Conservation (phyloP, 2,329 filamentous ascomycete species). For the Colletotrichum godetiae region DNA sequence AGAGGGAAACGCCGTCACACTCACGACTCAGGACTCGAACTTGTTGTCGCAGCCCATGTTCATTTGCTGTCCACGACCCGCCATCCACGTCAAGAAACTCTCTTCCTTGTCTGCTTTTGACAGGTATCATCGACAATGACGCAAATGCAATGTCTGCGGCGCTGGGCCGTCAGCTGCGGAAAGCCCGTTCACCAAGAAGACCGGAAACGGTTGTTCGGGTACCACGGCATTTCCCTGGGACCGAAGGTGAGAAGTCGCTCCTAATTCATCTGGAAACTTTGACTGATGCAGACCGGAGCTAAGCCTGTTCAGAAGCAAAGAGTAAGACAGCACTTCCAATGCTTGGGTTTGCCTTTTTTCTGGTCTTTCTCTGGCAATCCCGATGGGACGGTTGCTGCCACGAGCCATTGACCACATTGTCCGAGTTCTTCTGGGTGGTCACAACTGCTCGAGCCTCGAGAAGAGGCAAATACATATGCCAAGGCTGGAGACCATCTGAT, state of each 20-base stretch:
- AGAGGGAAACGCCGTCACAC: not conserved
- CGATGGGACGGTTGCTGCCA: conserved; percentile 22
- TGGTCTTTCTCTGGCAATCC: not conserved
- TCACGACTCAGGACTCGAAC: not conserved
- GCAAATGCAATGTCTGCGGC: not conserved
- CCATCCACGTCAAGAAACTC: not conserved
- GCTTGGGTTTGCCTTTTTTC: conserved; percentile 16
- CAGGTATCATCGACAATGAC: conserved; percentile 4
- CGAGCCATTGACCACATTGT: conserved; percentile 1
- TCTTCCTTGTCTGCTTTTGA: not conserved
- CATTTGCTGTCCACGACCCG: not conserved
- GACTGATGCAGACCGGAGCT: conserved; percentile 10
- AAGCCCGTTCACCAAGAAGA: not conserved
- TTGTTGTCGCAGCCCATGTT: not conserved
- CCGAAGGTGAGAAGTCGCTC: conserved; percentile 20
- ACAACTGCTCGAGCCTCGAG: not conserved
- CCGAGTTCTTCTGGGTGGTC: not conserved
- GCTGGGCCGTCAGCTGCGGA: not conserved
- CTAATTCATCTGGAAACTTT: conserved; percentile 3
- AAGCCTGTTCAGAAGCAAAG: conserved; percentile 25
- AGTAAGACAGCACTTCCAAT: conserved; percentile 25
- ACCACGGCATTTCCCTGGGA: conserved; percentile 13
- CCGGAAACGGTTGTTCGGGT: conserved; percentile 27
- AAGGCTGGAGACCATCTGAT: conserved; percentile 6
- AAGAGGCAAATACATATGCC: not conserved